phyloP scores from a whole-genome alignment of 805 yeast genomes.

The Candida hungchunana region DNA sequence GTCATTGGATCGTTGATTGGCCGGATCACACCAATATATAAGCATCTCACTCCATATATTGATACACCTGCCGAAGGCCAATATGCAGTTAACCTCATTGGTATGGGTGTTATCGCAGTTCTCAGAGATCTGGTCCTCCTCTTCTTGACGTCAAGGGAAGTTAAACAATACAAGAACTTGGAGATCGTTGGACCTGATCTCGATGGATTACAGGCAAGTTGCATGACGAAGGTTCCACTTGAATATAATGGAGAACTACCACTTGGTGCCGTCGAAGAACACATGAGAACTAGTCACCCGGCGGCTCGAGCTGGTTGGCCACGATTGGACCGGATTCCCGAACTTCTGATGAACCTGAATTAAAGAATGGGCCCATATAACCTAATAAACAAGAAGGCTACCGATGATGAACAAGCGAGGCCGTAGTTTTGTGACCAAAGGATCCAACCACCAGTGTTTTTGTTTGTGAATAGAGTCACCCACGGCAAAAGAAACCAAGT shows the following conservation, averaged over 20 bases:
- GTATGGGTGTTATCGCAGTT: constrained; percentile 29
- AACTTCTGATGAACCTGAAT: no score
- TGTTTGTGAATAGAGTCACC: no score
- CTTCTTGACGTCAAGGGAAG: constrained; percentile 30
- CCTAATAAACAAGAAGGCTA: no score
- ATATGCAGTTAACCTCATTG: constrained; percentile 32
- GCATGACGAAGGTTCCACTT: neutral
- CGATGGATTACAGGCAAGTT: constrained; percentile 8
- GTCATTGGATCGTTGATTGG: constrained; percentile 1
- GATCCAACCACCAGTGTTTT: no score
- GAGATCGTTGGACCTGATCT: constrained; percentile 15
- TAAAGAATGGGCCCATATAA: no score
- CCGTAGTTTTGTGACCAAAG: no score
- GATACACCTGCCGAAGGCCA: constrained; percentile 36
- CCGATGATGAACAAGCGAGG: no score
- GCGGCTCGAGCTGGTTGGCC: no score
- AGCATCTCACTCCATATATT: constrained; percentile 19
- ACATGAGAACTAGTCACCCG: no score
- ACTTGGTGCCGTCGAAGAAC: neutral
- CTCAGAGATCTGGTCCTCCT: constrained; percentile 31
- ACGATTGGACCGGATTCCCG: no score
- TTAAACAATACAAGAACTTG: constrained; percentile 26
- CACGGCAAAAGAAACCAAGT: no score
- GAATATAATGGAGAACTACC: neutral
- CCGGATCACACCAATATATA: constrained; percentile 20